Evolutionary conservation across 306 rosid genomes (phyloP), one percentile per base, ranked within the genome.

Genomic region (Adenanthera pavonina): DNA sequence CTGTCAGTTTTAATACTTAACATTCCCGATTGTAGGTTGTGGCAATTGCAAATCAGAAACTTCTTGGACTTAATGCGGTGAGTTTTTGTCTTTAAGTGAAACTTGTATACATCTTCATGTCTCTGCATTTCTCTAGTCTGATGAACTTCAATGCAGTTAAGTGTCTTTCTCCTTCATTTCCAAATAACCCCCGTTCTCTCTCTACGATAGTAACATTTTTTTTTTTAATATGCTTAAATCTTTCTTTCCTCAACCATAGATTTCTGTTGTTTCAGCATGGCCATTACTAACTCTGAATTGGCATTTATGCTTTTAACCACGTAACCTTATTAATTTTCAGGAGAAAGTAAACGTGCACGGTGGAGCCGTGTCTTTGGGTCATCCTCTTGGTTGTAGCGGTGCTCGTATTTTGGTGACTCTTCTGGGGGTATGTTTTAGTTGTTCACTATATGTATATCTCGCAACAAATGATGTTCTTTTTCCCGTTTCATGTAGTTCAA

Each of bases 351-450:
- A 96, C 35, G 92, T 93, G 62, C 95, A 93, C 60, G 99, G 99
- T 82, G 99, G 99, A 83, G 97, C 97, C 16, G 99, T 96, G 69
- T 83, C 97, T 2, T 85, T 96, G 91, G 99, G 99, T 72, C 99
- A 96, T 81, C 99, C 99, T 85, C 94, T 96, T n/a, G 99, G 99
- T 66, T 96, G 99, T 85, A 96, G 99, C 41, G 99, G 99, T 53
- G 99, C 99, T 33, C 98, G 99, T 73, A 92, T 96, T 85, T 83
- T 96, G 84, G 99, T 92, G 86, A 90, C 99, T 25, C 98, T 96
- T 75, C 82, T 96, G 72, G 99, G 98, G 94, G 99, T 94, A 91
- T 67, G 81, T 14, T 71, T 59, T 15, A 8, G 82, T 75, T 60
- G 40, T 47, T 68, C 70, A 59, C 46, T 47, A 20, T 5, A 41